Conservation (phyloP, 805 yeast genomes). For the Sugiyamaella americana region DNA sequence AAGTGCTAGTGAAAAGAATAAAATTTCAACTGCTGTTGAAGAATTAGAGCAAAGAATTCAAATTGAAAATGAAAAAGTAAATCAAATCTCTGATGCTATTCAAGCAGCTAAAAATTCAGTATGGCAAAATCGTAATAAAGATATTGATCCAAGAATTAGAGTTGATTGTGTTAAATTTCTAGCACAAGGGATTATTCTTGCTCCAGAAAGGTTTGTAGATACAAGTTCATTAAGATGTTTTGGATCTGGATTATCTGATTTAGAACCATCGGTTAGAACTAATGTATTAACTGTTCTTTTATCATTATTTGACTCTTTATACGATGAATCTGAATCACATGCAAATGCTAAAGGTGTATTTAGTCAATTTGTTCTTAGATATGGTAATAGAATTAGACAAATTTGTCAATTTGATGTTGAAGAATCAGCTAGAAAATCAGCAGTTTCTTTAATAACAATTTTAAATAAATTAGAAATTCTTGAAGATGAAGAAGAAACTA, state of each 20-base stretch:
- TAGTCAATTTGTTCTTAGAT: constrained; percentile 72
- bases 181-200: constrained; percentile 64
- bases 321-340: constrained; percentile 16
- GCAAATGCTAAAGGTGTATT: constrained; percentile 55
- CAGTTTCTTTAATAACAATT: constrained; percentile 49
- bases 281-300: constrained; percentile 56
- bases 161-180: constrained; percentile 58
- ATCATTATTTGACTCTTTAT: constrained; percentile 39
- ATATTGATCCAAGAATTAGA: constrained; percentile 66
- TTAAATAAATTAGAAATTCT: constrained; percentile 56
- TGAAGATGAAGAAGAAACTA: constrained; percentile 49
- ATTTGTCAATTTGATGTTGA: constrained; percentile 57
- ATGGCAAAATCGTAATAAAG: constrained; percentile 74
- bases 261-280: constrained; percentile 50
- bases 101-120: constrained; percentile 61
- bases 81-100: constrained; percentile 37
- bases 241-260: constrained; percentile 83
- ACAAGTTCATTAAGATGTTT: constrained; percentile 66
- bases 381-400: constrained; percentile 57
- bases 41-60: constrained; percentile 25
- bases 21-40: constrained; percentile 11
- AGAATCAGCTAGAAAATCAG: constrained; percentile 44
- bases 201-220: constrained; percentile 67
- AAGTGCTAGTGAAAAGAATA: neutral
- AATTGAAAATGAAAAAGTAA: neutral